These are phyloP conservation scores for Chlamydomonas sp. DNA, from an alignment of 139 green algal genomes.

Conservation along the genomic window DNA sequence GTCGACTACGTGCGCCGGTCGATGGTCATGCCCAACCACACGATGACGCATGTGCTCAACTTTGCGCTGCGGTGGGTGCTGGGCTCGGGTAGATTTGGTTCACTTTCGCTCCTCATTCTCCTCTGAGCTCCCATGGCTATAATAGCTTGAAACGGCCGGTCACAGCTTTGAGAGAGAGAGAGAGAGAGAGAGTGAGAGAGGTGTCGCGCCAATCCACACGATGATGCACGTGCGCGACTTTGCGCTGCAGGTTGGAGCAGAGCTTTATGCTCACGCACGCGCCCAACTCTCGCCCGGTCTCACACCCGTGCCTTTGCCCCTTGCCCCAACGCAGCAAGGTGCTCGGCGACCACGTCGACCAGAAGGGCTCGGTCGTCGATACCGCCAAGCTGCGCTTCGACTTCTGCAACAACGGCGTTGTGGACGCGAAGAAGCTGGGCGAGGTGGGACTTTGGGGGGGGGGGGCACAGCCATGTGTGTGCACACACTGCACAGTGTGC, in stretches of 20 bases:
- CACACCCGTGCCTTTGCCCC: background rate
- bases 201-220: background rate
- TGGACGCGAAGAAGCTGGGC: conserved; percentile 17
- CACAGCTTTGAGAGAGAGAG: conserved; percentile 6
- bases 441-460: background rate
- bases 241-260: conserved; percentile 63
- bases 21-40: conserved; percentile 93
- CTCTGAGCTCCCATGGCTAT: too few species aligned
- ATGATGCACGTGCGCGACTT: conserved; percentile 1
- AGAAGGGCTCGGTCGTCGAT: conserved; percentile 94
- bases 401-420: conserved; percentile 82
- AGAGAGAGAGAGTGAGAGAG: background rate
- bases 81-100: background rate
- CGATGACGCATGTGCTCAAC: conserved; percentile 97
- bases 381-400: conserved; percentile 94
- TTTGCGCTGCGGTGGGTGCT: conserved; percentile 61
- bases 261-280: background rate
- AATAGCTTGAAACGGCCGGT: background rate
- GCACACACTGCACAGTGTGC: too few species aligned
- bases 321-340: conserved; percentile 34
- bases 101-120: too few species aligned
- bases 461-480: background rate
- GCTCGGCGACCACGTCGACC: conserved; percentile 87
- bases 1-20: conserved; percentile 78
- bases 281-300: background rate